Base-by-base conservation (phyloP, 805 yeast species). In the Hanseniaspora vineae region DNA sequence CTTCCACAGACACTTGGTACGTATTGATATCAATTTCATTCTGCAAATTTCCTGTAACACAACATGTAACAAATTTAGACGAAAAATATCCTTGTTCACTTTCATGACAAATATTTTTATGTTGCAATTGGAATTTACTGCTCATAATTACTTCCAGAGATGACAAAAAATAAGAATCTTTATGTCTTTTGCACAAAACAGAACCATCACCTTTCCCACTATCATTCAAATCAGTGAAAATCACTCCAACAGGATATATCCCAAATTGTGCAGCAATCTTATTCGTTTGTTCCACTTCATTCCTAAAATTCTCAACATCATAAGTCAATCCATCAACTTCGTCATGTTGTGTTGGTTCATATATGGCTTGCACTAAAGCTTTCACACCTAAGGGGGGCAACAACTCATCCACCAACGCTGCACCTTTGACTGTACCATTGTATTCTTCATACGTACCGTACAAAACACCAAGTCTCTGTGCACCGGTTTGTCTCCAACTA, bases 41-140 rank as follows among this genome's bases (percentile, higher is more conserved):
- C 44, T 78, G 66, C 13, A 72, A 60, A 53, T 95, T 94, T n/a
- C 99, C 99, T 1, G 94, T 77, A 2, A 92, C 73, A 19, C 88
- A 90, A 66, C 97, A 89, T 0, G 97, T 90, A 17, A 89, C 90
- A 61, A 87, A 92, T 59, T 87, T 86, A 9, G 97, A 88, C 14
- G 96, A 84, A 61, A 76, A 92, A 29, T 59, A 55, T 2, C 87
- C 85, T 10, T 74, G 63, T 31, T 73, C 76, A 29, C 84, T 72
- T 73, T 78, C 81, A 55, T 76, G 77, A 39, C 85, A 72, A 15
- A 66, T 58, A 59, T 81, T 83, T 17, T 87, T 84, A 57, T 76
- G 70, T 50, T 68, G 66, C 17, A 71, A 59, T 67, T 92, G 99
- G 66, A 84, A 72, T 51, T 75, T 72, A 0, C 95, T 89, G 1